Base-by-base conservation (phyloP, 306 rosid species). In the Pterocarpus macrocarpus region DNA sequence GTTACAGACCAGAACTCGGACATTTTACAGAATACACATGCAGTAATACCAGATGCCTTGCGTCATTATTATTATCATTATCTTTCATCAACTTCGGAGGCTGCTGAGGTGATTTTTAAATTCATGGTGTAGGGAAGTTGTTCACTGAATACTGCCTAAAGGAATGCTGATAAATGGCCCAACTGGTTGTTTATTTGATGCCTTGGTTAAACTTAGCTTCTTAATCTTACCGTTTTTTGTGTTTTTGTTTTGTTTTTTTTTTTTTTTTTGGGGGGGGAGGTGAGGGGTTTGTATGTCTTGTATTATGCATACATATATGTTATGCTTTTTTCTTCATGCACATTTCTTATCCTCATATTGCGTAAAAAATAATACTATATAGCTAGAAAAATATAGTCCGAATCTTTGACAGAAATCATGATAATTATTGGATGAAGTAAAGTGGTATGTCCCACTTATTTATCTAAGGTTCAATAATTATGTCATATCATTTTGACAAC, bases 1-100 rank as follows among this genome's bases (percentile, higher is more conserved):
- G 97, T 95, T 79, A 75, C 92, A 63, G 96, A 90, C 44, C 95
- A 89, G 81, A 79, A 93, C 83, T 83, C 93, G 83, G 97, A 93
- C 58, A 75, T 70, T 82, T 86, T 95, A 91, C 89, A 90, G 86
- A 85, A 83, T 52, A 57, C 94, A 78, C 81, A 89, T 41, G 91
- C 96, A 73, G 82, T 86, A 65, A 91, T 90, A 68, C 89, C 97
- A 33, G 96, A 95, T 86, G 96, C 98, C 66, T 82, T 95, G 85
- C 98, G 99, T 61, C 99, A 93, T 83, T 95, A 95, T 77, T 95
- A 95, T 83, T 91, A 95, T 82, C 92, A 91, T 41, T 93, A 87
- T 87, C 92, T 91, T 87, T 93, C 95, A 72, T 90, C 98, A 41
- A 84, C 94, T 71, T 78, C 94, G 14, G 93, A 82, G 76, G 92